phyloP scores from a whole-genome alignment of 306 rosid species.

The Malus orientalis region DNA sequence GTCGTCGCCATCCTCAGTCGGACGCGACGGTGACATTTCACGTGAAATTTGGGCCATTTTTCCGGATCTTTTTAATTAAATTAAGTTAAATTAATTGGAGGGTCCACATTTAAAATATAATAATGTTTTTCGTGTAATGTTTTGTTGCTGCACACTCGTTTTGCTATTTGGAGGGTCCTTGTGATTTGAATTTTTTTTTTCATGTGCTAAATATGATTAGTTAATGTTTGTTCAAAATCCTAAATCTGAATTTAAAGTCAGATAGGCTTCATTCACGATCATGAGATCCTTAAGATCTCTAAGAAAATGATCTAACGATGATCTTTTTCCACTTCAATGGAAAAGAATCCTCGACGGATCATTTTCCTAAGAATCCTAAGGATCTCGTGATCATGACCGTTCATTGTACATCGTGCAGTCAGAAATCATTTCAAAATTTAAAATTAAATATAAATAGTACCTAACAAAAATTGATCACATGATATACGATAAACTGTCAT shows the following conservation, averaged over 20 bases:
- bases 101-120: not conserved
- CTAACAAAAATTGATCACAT: no score
- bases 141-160: not conserved
- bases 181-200: not conserved
- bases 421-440: no score
- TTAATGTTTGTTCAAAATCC: not conserved
- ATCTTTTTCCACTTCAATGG: no score
- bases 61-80: not conserved
- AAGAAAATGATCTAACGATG: no score
- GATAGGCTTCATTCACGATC: not conserved
- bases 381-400: fast-evolving
- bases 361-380: fast-evolving
- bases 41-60: slow-evolving; percentile 34
- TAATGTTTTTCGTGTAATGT: not conserved
- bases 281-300: no score
- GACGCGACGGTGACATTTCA: slow-evolving; percentile 23
- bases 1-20: slow-evolving; percentile 32
- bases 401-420: fast-evolving
- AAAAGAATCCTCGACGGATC: no score
- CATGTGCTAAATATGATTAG: not conserved
- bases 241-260: not conserved
- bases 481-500: no score
- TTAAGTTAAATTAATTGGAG: not conserved
- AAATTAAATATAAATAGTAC: no score
- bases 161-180: not conserved